Evolutionary conservation across 2,329 filamentous ascomycete genomes (phyloP).

Genomic region (Trichophyton rubrum): DNA sequence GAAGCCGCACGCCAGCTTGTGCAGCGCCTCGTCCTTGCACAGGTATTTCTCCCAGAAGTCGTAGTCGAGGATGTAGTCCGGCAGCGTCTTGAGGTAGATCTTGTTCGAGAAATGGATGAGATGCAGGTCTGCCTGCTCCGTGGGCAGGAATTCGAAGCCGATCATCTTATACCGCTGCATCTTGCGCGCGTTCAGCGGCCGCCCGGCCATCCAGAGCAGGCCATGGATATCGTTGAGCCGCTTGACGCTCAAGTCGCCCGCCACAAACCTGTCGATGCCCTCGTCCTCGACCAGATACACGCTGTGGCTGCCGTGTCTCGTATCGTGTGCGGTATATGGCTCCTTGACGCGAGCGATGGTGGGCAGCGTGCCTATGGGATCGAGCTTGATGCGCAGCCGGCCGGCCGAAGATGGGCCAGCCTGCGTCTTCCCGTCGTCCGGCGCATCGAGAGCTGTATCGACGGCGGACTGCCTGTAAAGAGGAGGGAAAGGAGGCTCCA

Average conservation of each 20-base stretch:
- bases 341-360: conserved; percentile 7
- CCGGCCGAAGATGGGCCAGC: background rate
- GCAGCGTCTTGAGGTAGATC: conserved; percentile 21
- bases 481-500: background rate
- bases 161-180: conserved; percentile 18
- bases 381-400: background rate
- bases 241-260: conserved; percentile 8
- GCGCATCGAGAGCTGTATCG: background rate
- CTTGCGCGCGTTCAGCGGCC: conserved; percentile 15
- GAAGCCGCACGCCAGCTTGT: conserved; percentile 26
- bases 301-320: background rate
- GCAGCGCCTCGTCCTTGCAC: conserved; percentile 16
- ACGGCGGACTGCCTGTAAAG: background rate
- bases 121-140: conserved; percentile 19
- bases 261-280: conserved; percentile 6
- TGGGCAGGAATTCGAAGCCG: conserved; percentile 15
- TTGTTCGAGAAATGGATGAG: conserved; percentile 15
- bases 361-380: conserved; percentile 6
- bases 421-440: background rate
- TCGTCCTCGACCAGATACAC: conserved; percentile 10
- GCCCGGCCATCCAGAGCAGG: conserved; percentile 20
- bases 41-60: conserved; percentile 17
- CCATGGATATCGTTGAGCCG: conserved; percentile 17
- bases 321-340: background rate
- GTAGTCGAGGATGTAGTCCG: conserved; percentile 16